Conservation (phyloP, 2,329 filamentous ascomycete genomes). For the Colletotrichum sansevieriae region DNA sequence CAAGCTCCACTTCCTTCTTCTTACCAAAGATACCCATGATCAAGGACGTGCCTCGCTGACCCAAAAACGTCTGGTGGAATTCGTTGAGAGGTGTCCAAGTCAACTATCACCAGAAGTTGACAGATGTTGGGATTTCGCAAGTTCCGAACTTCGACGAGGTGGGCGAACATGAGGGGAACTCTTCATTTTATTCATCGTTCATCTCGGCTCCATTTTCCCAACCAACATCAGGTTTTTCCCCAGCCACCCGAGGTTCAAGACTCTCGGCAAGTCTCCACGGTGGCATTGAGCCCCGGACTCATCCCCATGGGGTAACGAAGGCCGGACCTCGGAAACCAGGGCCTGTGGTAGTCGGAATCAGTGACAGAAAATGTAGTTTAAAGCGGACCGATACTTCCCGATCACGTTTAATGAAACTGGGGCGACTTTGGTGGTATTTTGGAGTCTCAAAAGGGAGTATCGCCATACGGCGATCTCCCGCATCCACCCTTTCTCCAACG, state of each 20-base stretch:
- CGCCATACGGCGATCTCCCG: not conserved
- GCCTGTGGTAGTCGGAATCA: constrained; percentile 8
- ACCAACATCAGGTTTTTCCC: not conserved
- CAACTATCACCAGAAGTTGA: no score
- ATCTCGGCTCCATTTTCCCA: not conserved
- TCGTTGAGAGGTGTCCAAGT: no score
- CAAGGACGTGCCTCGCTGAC: no score
- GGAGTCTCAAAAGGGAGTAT: constrained; percentile 12
- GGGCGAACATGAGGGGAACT: not conserved
- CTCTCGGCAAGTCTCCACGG: constrained; percentile 10
- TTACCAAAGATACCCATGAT: no score
- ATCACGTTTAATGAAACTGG: no score
- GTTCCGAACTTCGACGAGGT: no score
- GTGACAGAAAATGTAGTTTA: not conserved
- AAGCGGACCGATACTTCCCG: not conserved
- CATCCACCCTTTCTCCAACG: constrained; percentile 7
- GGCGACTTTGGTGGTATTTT: not conserved
- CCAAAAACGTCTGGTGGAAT: no score
- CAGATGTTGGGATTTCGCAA: no score
- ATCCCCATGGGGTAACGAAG: constrained; percentile 18
- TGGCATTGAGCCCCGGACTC: not conserved
- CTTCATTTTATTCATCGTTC: not conserved
- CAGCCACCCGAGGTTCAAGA: constrained; percentile 8
- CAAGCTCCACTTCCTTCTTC: no score
- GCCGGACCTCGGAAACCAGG: constrained; percentile 16